Evolutionary conservation across 176 grass and related monocot species (phyloP).

Genomic region (Oryza rufipogon): DNA sequence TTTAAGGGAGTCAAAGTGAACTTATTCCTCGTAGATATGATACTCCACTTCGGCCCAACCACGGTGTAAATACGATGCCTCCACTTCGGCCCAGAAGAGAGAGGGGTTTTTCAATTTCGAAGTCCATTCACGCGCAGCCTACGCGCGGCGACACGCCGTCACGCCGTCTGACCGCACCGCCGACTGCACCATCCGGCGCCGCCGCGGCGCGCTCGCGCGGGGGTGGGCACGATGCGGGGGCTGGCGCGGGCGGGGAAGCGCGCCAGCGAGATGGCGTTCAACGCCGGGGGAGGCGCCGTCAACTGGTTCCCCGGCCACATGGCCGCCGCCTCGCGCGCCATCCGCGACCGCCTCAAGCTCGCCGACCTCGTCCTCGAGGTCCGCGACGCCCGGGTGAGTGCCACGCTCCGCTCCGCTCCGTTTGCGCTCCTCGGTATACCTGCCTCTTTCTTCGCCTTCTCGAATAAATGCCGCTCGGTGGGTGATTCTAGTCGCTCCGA

Average conservation of each 20-base stretch:
- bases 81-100: too few relatives aligned
- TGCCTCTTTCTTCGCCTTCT: not conserved
- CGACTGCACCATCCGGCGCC: not conserved
- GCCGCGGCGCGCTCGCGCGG: not conserved
- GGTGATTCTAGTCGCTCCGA: not conserved
- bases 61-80: too few relatives aligned
- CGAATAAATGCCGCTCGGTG: too few relatives aligned
- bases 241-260: constrained; percentile 55
- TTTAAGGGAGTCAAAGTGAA: too few relatives aligned
- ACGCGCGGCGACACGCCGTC: not conserved
- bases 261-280: constrained; percentile 86
- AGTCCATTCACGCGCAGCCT: not conserved
- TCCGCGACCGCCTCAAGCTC: constrained; percentile 88
- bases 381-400: constrained; percentile 84
- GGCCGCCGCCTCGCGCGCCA: constrained; percentile 85
- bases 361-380: constrained; percentile 95
- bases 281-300: constrained; percentile 61
- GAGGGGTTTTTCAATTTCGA: too few relatives aligned
- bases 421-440: not conserved
- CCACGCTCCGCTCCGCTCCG: not conserved
- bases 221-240: constrained; percentile 44
- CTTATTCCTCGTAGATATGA: too few relatives aligned
- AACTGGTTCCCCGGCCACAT: constrained; percentile 99
- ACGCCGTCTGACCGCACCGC: too few relatives aligned
- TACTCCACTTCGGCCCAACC: too few relatives aligned